Base-by-base conservation (phyloP, 768 basidiomycete genomes). In the Strobilomyces echinocephalus region DNA sequence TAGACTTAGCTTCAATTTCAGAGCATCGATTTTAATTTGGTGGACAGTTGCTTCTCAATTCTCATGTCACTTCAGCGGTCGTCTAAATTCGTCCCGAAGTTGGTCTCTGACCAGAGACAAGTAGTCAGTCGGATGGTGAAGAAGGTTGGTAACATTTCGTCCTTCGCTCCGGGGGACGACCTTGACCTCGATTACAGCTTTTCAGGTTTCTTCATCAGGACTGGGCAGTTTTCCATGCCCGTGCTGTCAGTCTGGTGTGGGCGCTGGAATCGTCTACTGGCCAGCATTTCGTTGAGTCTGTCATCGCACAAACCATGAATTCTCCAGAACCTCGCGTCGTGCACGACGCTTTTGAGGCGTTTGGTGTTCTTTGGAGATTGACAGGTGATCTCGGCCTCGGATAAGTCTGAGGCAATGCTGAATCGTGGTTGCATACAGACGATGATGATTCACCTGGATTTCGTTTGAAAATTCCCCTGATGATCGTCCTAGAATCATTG, bases 361-460 rank as follows among this genome's bases (percentile, higher is more conserved):
- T 99, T 67, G 94, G 95, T 3, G 82, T 90, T 4, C 73, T 99
- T 7, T 99, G 95, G 95, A 80, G 93, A 53, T 72, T 94, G 53
- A 87, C 86, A 46, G 92, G 95, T 88, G 45, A 55, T 77, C 62
- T 39, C 15, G 28, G 9, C 15, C 35, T 46, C 41, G 34, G n/a
- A 21, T 10, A 21, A 5, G 28, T 30, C 30, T 8, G 14, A 41
- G 15, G 21, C 54, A 41, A 52, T 18, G 47, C 20, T 61, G 21
- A 63, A 24, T 21, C 56, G 8, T 30, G 40, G 24, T 35, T 26
- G 16, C 14, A 21, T 31, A 28, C 11, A 92, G 95, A 95, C 67
- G 95, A 97, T 59, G 78, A 77, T 50, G 70, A 83, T 42, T 71
- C 88, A 1, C 94, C 95, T 34, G 93, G 95, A 0, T 87, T 91